Base-by-base conservation (phyloP, 2,329 filamentous ascomycete species). In the Fusarium napiforme region DNA sequence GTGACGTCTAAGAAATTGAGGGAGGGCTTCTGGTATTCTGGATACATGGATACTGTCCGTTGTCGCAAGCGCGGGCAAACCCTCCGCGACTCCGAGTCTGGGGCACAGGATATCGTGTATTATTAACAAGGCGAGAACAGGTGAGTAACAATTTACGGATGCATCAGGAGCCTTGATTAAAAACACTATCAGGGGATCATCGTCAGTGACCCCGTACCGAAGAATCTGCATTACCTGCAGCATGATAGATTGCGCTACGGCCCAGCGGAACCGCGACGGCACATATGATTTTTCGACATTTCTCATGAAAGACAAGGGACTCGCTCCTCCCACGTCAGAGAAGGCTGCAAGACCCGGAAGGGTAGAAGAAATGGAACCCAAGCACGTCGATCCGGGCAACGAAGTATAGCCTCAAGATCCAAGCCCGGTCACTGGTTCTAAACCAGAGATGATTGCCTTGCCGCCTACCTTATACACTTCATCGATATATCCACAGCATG, bases 211-310 rank as follows among this genome's bases (percentile, higher is more conserved):
- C 47, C 50, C 57, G 14, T 62, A 43, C 28, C 19, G 23, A 57
- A 39, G 42, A 46, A 65, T 40, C 28, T 30, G 45, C 42, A 50
- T 60, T 45, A 37, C 50, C 49, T 60, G 55, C 49, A 50, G 34
- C 49, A 57, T 26, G 43, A 57, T 49, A 66, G 58, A 65, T 43
- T 68, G 58, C 75, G 75, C 76, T 76, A 78, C 74, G 76, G 76
- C 50, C 74, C 69, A 78, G 71, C 76, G 76, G 76, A 78, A 66
- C 71, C 70, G 72, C 71, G 63, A 69, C 57, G 37, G 64, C 64
- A 64, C 69, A 64, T 66, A 42, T 40, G 59, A 43, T 26, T 60
- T 71, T 49, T 63, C 45, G 47, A 61, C 42, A 40, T 40, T 40
- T 40, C 47, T 64, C 60, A 42, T 47, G 45, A 47, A 37, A 61